Base-by-base conservation (phyloP, 108 stramenopile species). In the Cylindrotheca fusiformis region DNA sequence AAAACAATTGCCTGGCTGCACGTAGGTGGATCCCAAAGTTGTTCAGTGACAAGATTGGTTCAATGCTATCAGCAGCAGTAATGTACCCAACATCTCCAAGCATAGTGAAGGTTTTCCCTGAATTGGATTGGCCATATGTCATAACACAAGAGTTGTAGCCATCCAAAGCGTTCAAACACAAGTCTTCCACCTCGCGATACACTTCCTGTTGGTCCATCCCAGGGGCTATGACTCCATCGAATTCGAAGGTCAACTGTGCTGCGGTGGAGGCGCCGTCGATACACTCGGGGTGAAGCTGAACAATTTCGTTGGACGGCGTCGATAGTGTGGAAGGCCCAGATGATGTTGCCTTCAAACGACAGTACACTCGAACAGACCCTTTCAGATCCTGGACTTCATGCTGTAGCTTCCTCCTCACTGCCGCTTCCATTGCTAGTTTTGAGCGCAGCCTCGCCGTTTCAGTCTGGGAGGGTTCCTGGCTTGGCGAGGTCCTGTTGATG, bases 71-170 rank as follows among this genome's bases (percentile, higher is more conserved):
- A 8, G 48, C 59, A 1, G 20, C 48, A n/a, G 14, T 45, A 33
- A 36, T 53, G 33, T 55, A 52, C 8, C 26, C 25, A 18, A 74
- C 66, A 52, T 89, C 76, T 25, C 91, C 91, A 1, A 93, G 48
- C 74, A 99, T 92, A 29, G 97, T 95, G 73, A 92, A 80, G 17
- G 97, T 97, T 69, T 99, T 99, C 14, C 98, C 98, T 30, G 81
- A 63, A 28, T 86, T 80, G 21, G 85, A 79, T 68, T 97, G 97
- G 18, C 99, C 99, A 67, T 95, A 98, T 1, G 96, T 91, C 63
- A 99, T 82, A 19, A 99, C 65, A 70, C 95, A 96, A 4, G 94
- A 87, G 26, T 95, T 97, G 80, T 83, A 97, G 1, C 99, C 99
- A 75, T 97, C 97, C 51, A 99, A 59, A 8, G 84, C 95, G 55